Conservation (phyloP, 2,329 filamentous ascomycete genomes). For the Xylariaceae sp. region DNA sequence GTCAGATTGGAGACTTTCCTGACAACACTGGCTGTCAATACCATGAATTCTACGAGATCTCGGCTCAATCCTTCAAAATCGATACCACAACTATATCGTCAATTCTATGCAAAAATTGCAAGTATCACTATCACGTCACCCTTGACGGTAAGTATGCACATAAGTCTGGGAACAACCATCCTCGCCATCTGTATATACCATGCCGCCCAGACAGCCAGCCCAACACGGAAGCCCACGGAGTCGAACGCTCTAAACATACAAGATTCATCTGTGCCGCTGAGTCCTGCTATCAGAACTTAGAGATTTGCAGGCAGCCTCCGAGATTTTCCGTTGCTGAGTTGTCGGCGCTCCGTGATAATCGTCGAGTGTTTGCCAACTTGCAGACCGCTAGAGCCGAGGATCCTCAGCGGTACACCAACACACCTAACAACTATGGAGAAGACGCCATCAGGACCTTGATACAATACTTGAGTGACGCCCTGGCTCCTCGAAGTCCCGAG, state of each 20-base stretch:
- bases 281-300: conserved; percentile 38
- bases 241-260: conserved; percentile 14
- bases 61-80: conserved; percentile 17
- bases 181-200: conserved; percentile 27
- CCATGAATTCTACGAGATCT: conserved; percentile 26
- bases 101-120: conserved; percentile 26
- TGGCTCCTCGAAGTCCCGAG: conserved; percentile 36
- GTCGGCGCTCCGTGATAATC: conserved; percentile 41
- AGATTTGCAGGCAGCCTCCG: conserved; percentile 42
- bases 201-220: conserved; percentile 7
- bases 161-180: too few species aligned
- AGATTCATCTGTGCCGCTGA: conserved; percentile 25
- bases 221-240: background rate
- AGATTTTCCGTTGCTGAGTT: conserved; percentile 43
- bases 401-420: conserved; percentile 44
- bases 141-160: too few species aligned
- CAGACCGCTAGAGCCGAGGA: conserved; percentile 40
- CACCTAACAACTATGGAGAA: conserved; percentile 37
- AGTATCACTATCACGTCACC: too few species aligned
- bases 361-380: conserved; percentile 41
- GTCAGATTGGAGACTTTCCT: conserved; percentile 18
- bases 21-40: conserved; percentile 14
- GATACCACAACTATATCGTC: conserved; percentile 21
- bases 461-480: conserved; percentile 46
- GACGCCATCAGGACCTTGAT: conserved; percentile 45